Evolutionary conservation across 164 flowering plant genomes (phyloP).

Genomic region (Sedum album): DNA sequence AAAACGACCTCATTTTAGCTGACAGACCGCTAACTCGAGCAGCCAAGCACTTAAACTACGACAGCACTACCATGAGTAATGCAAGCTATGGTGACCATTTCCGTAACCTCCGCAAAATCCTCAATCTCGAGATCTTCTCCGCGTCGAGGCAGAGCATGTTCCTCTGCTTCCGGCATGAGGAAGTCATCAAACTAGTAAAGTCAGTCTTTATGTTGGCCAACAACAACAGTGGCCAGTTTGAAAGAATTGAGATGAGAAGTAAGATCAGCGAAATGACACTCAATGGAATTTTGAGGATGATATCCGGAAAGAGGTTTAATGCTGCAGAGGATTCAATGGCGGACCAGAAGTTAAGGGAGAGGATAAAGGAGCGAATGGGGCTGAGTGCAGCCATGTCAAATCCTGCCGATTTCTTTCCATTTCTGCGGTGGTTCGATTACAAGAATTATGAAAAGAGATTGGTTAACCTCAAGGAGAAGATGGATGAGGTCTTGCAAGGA

Average conservation of each 20-base stretch:
- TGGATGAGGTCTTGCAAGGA: background rate
- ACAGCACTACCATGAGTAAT: slow-evolving; percentile 3
- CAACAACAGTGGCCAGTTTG: background rate
- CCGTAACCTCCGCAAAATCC: slow-evolving; percentile 17
- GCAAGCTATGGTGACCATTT: slow-evolving; percentile 15
- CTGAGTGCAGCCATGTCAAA: slow-evolving; percentile 7
- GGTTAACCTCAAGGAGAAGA: background rate
- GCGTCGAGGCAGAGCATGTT: slow-evolving; percentile 3
- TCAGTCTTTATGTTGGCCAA: background rate
- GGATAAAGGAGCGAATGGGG: slow-evolving; percentile 8
- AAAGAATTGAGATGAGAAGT: background rate
- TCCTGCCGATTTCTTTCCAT: slow-evolving; percentile 10
- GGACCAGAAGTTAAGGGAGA: slow-evolving; percentile 11
- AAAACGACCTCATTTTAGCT: slow-evolving; percentile 18
- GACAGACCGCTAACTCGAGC: slow-evolving; percentile 15
- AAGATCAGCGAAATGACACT: slow-evolving; percentile 12
- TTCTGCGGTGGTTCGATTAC: background rate
- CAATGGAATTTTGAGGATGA: slow-evolving; percentile 21
- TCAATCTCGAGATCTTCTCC: slow-evolving; percentile 14
- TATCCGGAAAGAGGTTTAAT: slow-evolving; percentile 22
- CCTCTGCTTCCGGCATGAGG: background rate
- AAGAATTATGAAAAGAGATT: background rate
- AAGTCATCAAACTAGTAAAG: background rate
- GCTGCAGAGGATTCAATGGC: slow-evolving; percentile 14
- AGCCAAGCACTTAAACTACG: slow-evolving; percentile 10